Evolutionary conservation across 106 monocot species (phyloP).

Genomic region (Acorus gramineus): DNA sequence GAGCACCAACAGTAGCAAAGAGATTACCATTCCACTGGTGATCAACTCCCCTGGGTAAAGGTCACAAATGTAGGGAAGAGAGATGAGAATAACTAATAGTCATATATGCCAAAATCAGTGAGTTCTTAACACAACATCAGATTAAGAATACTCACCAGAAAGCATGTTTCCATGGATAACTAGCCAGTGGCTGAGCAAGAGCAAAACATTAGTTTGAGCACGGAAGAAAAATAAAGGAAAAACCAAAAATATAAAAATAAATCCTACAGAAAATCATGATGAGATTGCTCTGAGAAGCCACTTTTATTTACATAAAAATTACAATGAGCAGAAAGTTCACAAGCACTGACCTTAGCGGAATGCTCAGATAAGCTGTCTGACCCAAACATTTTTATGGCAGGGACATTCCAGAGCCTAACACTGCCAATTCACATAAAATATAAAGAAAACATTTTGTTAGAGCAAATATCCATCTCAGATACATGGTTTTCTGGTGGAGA

Average conservation of each 20-base stretch:
- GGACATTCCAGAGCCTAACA: slow-evolving; percentile 80
- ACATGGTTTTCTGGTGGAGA: too few relatives aligned
- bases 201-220: slow-evolving; percentile 6
- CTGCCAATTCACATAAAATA: slow-evolving; percentile 16
- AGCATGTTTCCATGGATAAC: slow-evolving; percentile 84
- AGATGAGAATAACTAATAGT: too few relatives aligned
- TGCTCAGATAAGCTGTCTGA: slow-evolving; percentile 17
- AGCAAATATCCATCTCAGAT: too few relatives aligned
- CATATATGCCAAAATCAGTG: too few relatives aligned
- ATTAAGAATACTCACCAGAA: slow-evolving; percentile 47
- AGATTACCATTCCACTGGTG: slow-evolving; percentile 85
- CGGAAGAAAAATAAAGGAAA: neutral
- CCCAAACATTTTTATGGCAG: slow-evolving; percentile 29
- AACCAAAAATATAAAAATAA: neutral
- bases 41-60: slow-evolving; percentile 61
- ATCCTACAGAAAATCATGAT: neutral
- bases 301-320: too few relatives aligned
- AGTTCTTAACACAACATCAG: too few relatives aligned
- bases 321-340: too few relatives aligned
- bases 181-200: slow-evolving; percentile 53
- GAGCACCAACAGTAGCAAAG: slow-evolving; percentile 93
- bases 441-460: too few relatives aligned
- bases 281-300: too few relatives aligned
- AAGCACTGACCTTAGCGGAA: slow-evolving; percentile 31
- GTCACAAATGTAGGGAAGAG: too few relatives aligned